phyloP scores from a whole-genome alignment of 768 basidiomycete species.

The Pleurotus pulmonarius region DNA sequence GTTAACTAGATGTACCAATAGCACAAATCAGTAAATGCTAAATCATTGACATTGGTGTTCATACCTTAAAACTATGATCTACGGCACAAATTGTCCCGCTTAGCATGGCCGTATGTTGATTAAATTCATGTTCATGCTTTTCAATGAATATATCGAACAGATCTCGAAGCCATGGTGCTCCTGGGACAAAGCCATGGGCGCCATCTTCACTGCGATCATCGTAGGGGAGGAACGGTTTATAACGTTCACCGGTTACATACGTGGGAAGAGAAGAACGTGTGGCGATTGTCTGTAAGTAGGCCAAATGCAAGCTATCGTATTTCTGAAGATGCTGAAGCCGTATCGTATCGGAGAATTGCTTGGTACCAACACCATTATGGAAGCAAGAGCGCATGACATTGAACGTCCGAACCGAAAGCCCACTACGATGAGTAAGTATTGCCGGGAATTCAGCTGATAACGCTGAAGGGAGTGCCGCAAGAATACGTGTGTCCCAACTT shows the following conservation, averaged over 20 bases:
- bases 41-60: too few relatives aligned
- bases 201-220: too few relatives aligned
- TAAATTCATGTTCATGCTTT: too few relatives aligned
- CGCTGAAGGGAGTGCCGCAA: conserved; percentile 13
- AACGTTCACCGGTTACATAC: neutral
- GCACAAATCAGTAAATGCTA: too few relatives aligned
- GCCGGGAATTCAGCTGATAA: conserved; percentile 23
- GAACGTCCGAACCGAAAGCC: neutral
- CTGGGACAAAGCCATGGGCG: too few relatives aligned
- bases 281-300: conserved; percentile 12
- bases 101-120: too few relatives aligned
- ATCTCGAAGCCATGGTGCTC: too few relatives aligned
- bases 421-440: conserved; percentile 17
- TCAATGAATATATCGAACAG: too few relatives aligned
- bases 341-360: conserved; percentile 22
- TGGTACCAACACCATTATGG: conserved; percentile 21
- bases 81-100: too few relatives aligned
- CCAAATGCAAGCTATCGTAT: conserved; percentile 17
- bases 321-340: conserved; percentile 14
- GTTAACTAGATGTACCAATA: conserved; percentile 17
- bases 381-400: conserved; percentile 19
- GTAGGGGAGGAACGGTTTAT: neutral
- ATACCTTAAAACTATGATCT: too few relatives aligned
- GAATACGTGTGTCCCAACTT: conserved; percentile 21
- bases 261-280: neutral